Evolutionary conservation across 257 asterid species (phyloP), one percentile per base, ranked within the genome.

Genomic region (Solanum medicagineum): DNA sequence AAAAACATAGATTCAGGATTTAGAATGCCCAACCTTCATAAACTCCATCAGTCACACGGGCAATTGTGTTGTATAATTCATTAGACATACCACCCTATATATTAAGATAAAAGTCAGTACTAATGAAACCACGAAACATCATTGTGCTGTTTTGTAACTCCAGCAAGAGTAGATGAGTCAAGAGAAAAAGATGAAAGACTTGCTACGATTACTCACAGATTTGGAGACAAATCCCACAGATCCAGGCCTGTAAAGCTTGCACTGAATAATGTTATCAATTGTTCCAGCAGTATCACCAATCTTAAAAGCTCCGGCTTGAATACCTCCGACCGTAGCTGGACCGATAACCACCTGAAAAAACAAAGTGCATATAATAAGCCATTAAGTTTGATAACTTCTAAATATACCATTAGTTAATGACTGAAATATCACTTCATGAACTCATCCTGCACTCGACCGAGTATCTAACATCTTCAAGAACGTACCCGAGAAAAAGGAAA

Each of bases 211-310:
- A 91, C 97, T 53, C 81, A 97, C 99, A 86, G 99, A 97, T 94
- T 97, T 97, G 88, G 99, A 97, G 92, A 97, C 99, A 85, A 97
- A 97, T 32, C 99, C 99, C 85, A 97, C 97, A 73, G 98, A 97
- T 75, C 99, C 99, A 84, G 99, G 98, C 89, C 99, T 92, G 94
- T 97, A 97, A 87, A 97, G 89, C 90, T 97, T 97, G 98, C 98
- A 94, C 1, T 94, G 96, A 85, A 95, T 91, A 54, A 97, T 95
- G 81, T 97, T 97, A 89, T 97, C 99, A 83, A 97, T 93, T 86
- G 99, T 97, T 88, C 99, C 99, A 81, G 98, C 99, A 44, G 99
- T 97, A 86, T 97, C 99, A 83, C 99, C 99, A 84, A 97, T 97
- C 91, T 95, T 97, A 87, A 97, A 97, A 79, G 99, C 99, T 88